Evolutionary conservation across 768 basidiomycete genomes (phyloP).

Genomic region (Boletus huronensis): DNA sequence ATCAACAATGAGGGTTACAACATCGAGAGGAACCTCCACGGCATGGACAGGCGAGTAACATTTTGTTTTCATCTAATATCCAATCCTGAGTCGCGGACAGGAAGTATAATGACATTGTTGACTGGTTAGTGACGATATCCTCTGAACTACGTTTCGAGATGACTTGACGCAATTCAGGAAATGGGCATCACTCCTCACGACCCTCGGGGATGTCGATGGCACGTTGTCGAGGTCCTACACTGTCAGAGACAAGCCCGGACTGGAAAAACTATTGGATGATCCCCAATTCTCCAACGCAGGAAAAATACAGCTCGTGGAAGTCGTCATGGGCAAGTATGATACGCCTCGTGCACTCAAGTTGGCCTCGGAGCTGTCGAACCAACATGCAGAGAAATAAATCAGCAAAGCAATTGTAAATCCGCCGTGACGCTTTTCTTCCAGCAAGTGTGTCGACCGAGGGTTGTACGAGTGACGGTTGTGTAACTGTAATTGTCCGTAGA

Average conservation of each 20-base stretch:
- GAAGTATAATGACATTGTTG: slow-evolving; percentile 82
- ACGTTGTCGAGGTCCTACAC: slow-evolving; percentile 57
- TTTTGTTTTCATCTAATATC: background rate
- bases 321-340: slow-evolving; percentile 70
- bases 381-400: slow-evolving; percentile 18
- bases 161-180: slow-evolving; percentile 38
- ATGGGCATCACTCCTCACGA: slow-evolving; percentile 61
- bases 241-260: slow-evolving; percentile 62
- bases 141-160: background rate
- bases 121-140: slow-evolving; percentile 47
- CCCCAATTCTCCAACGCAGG: slow-evolving; percentile 56
- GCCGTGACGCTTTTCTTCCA: background rate
- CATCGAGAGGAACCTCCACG: slow-evolving; percentile 80
- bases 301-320: slow-evolving; percentile 76
- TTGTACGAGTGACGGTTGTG: slow-evolving; percentile 1
- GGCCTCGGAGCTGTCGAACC: slow-evolving; percentile 40
- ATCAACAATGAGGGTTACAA: slow-evolving; percentile 83
- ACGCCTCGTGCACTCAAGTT: slow-evolving; percentile 61
- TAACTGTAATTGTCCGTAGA: background rate
- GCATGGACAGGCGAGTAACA: slow-evolving; percentile 44
- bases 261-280: slow-evolving; percentile 65
- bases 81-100: slow-evolving; percentile 30
- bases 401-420: slow-evolving; percentile 15
- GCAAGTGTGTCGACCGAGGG: background rate
- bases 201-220: slow-evolving; percentile 51